Conservation (phyloP, 2,329 filamentous ascomycete species). For the Aspergillus caelatus region DNA sequence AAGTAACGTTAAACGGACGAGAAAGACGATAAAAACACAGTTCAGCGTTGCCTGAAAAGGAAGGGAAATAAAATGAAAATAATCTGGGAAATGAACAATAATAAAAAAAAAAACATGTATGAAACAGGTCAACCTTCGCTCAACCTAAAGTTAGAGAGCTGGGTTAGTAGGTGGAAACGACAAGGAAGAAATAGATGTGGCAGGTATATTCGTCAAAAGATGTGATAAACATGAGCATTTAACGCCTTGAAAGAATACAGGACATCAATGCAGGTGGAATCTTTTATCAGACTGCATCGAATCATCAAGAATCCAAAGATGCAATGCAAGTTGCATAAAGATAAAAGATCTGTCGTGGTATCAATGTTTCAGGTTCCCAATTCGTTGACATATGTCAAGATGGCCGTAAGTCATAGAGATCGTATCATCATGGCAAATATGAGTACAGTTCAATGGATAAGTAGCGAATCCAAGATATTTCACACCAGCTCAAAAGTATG, state of each 20-base stretch:
- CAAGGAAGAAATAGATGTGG: slow-evolving; percentile 10
- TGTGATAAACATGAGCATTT: slow-evolving; percentile 17
- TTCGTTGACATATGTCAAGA: slow-evolving; percentile 28
- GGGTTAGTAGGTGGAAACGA: slow-evolving; percentile 5
- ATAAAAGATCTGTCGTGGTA: slow-evolving; percentile 28
- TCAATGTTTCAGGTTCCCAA: slow-evolving; percentile 25
- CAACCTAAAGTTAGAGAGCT: not conserved
- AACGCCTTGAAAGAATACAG: slow-evolving; percentile 27
- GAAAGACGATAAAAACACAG: slow-evolving; percentile 18
- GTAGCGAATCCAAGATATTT: slow-evolving; percentile 22
- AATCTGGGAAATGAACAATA: not conserved
- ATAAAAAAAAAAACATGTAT: slow-evolving; percentile 17
- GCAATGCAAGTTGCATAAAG: slow-evolving; percentile 24
- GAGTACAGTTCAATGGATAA: slow-evolving; percentile 37
- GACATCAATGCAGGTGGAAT: slow-evolving; percentile 20
- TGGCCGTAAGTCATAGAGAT: slow-evolving; percentile 36
- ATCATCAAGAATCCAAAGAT: slow-evolving; percentile 25
- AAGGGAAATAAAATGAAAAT: slow-evolving; percentile 1
- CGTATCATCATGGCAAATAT: slow-evolving; percentile 43
- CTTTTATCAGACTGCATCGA: slow-evolving; percentile 21
- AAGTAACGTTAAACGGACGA: slow-evolving; percentile 5
- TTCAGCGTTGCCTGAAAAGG: slow-evolving; percentile 1
- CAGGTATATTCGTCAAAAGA: slow-evolving; percentile 13
- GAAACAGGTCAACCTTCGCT: slow-evolving; percentile 9
- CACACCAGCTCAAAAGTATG: slow-evolving; percentile 35